These are phyloP conservation scores for Chlamydomonas sphaeroides DNA, from an alignment of 139 green algal genomes.

Conservation along the genomic window DNA sequence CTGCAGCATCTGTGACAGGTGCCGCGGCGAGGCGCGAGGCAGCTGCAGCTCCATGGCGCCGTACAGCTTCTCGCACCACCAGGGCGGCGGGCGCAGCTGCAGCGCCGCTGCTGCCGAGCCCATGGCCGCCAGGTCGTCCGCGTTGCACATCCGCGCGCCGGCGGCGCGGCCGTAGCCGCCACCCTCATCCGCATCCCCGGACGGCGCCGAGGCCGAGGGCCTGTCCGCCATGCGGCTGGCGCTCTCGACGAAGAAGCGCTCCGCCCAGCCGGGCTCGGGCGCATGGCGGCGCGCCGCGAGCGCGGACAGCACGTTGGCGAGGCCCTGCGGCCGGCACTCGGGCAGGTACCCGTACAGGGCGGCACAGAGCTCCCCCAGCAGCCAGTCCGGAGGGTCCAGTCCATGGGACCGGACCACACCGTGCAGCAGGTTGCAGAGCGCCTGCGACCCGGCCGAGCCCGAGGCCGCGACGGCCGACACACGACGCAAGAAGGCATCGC, in stretches of 20 bases:
- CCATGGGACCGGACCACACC: background rate
- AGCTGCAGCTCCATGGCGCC: background rate
- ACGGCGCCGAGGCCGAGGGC: too few relatives aligned
- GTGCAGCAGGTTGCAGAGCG: slow-evolving; percentile 25
- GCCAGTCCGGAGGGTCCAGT: slow-evolving; percentile 3
- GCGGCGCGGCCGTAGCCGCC: background rate
- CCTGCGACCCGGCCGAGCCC: background rate
- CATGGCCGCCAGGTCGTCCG: slow-evolving; percentile 24
- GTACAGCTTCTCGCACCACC: slow-evolving; percentile 12
- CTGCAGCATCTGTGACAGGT: slow-evolving; percentile 32
- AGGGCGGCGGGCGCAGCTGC: slow-evolving; percentile 10
- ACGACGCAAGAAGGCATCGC: background rate
- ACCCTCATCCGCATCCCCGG: background rate
- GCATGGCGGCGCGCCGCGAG: background rate
- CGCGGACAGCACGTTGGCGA: slow-evolving; percentile 27
- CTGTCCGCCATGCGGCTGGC: background rate
- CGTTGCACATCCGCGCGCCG: background rate
- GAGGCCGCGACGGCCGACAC: background rate
- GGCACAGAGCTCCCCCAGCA: slow-evolving; percentile 15
- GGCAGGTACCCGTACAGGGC: slow-evolving; percentile 22
- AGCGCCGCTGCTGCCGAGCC: slow-evolving; percentile 20
- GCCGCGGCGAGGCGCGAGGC: background rate
- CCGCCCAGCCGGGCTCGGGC: slow-evolving; percentile 7
- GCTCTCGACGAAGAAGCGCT: slow-evolving; percentile 16
- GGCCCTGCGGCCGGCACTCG: slow-evolving; percentile 21